These are phyloP conservation scores for Ustilago shanxiensis DNA, from an alignment of 1,284 basidiomycete genomes.

Conservation along the genomic window DNA sequence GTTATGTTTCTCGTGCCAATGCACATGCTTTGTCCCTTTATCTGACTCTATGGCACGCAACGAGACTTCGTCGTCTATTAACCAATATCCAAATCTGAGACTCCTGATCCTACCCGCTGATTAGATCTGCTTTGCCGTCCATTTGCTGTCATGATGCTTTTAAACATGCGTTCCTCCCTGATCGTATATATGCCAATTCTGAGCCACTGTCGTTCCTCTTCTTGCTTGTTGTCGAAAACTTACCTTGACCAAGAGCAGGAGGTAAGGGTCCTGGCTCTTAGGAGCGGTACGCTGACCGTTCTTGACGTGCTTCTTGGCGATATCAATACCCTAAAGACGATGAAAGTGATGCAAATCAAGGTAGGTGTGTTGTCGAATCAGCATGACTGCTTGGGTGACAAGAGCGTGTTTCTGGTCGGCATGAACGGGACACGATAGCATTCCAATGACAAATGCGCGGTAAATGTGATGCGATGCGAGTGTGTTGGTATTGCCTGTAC, in stretches of 20 bases:
- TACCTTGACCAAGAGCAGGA: conserved; percentile 98
- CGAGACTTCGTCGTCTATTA: neutral
- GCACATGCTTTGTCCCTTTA: neutral
- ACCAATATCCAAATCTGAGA: neutral
- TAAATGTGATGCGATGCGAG: neutral
- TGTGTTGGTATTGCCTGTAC: too few species aligned
- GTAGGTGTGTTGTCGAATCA: conserved; percentile 15
- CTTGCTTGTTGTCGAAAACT: conserved; percentile 45
- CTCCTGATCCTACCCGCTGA: neutral
- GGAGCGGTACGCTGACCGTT: conserved; percentile 94
- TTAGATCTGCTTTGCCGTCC: neutral
- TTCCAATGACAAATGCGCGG: conserved; percentile 12
- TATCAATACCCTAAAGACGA: conserved; percentile 97
- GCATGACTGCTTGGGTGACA: conserved; percentile 13
- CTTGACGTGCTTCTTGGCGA: conserved; percentile 98
- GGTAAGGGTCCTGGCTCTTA: conserved; percentile 98
- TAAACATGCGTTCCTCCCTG: too few species aligned
- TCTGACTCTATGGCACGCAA: too few species aligned
- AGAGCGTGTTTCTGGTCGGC: neutral
- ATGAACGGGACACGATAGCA: conserved; percentile 7
- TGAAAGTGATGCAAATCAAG: conserved; percentile 66
- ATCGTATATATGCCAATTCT: too few species aligned
- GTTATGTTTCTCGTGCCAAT: too few species aligned
- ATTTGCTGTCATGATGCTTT: neutral
- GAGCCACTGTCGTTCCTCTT: too few species aligned